Conservation (phyloP, 306 rosid species). For the Glycine soja region DNA sequence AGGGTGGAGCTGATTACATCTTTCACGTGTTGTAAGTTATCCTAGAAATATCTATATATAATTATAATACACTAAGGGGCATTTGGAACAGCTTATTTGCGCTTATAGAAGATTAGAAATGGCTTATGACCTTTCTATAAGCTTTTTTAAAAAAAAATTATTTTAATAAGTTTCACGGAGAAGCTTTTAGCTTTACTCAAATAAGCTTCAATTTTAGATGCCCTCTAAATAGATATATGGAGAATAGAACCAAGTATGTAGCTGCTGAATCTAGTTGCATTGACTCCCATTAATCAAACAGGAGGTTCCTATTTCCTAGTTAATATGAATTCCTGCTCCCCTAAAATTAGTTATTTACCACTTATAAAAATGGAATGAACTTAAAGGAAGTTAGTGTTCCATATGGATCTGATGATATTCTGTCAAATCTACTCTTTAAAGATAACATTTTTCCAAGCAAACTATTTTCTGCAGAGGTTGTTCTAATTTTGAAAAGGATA, state of each 20-base stretch:
- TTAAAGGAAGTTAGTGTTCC: background rate
- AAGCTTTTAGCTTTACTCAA: background rate
- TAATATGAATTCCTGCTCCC: background rate
- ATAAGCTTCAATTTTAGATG: too few relatives aligned
- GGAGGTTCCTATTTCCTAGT: background rate
- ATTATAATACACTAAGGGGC: background rate
- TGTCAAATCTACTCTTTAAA: conserved; percentile 12
- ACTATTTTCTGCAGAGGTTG: background rate
- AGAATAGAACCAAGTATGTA: background rate
- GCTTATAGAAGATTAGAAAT: background rate
- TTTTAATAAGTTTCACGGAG: too few relatives aligned
- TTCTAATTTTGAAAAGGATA: conserved; percentile 32
- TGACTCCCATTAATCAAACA: background rate
- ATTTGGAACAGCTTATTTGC: background rate
- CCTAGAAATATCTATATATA: background rate
- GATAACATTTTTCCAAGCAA: too few relatives aligned
- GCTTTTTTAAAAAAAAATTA: background rate
- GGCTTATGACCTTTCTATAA: background rate
- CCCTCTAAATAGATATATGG: background rate
- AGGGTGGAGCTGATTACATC: conserved; percentile 15
- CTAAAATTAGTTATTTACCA: background rate
- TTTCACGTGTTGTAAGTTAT: background rate
- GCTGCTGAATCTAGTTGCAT: conserved; percentile 26
- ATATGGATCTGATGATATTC: background rate
- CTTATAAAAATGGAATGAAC: background rate